Evolutionary conservation across 805 yeast species (phyloP), one percentile per base, ranked within the genome.

Genomic region (Candida nanaspora): DNA sequence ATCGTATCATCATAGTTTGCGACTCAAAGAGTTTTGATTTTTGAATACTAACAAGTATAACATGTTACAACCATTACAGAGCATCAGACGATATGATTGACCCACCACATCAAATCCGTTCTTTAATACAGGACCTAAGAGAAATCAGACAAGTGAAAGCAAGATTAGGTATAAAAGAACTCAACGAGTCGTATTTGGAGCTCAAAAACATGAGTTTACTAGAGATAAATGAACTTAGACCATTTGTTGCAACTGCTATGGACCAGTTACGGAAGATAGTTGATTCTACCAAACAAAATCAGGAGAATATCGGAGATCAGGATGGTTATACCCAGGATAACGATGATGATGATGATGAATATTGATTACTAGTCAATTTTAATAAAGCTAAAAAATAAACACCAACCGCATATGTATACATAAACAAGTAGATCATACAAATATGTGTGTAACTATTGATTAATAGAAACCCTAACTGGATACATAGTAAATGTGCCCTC

Each of bases 201-300:
- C 66, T 91, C 58, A 91, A 88, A 50, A 87, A 93, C 18, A 59
- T 93, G 40, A 84, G 95, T 2, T 57, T 82, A 31, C 57, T 88
- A 71, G 98, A 91, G 58, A 81, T 93, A 46, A 89, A 88, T 57
- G 96, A 87, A 56, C 64, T 89, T 39, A 65, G 96, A 47, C 94
- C 96, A 2, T 84, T 87, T 53, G 78, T 88, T 27, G 66, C 78
- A n/a, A 65, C 68, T 13, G 82, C 86, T 1, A 91, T 93, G 98
- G 80, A 80, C 43, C 82, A 81, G 49, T 62, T 93, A 45, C 69
- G 86, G 36, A 68, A 69, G 40, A 55, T 87, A 27, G 71, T 72
- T 32, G 75, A 69, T 21, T 16, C 37, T 5, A 34, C 29, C 3
- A n/a, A n/a, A n/a, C n/a, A n/a, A n/a, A 34, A 34, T 13, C 4